Evolutionary conservation across 1,139 yeast species (phyloP), one percentile per base, ranked within the genome.

Genomic region (Nematodospora anomalae): DNA sequence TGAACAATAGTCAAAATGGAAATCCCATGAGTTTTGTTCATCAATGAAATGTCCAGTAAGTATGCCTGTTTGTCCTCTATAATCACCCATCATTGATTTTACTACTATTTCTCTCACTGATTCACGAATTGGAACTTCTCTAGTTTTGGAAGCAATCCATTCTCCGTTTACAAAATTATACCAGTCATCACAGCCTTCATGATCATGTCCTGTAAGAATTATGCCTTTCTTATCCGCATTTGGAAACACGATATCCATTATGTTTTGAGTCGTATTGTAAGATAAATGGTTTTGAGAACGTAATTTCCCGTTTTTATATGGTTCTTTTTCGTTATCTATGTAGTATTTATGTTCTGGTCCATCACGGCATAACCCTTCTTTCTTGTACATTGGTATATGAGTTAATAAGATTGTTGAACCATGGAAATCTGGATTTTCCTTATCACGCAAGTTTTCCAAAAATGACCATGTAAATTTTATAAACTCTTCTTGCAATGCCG

Each of bases 31-130:
- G 2, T 55, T 47, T 1, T 58, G 45, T 2, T 44, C 44, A 7
- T 57, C 43, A 29, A 56, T 53, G 55, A 74, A 83, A 37, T 67
- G 75, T 2, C 95, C 97, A 1, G 89, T 80, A 45, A 92, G 63
- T 13, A 92, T 62, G 0, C 97, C 98, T 1, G 92, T 77, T 52
- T 85, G 87, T 2, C 98, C 98, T 37, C 83, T 85, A 52, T 71
- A 92, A 55, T 90, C 96, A 9, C 97, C 98, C 98, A 92, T 92
- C 82, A 90, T 85, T 24, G 96, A 79, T 40, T 89, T 70, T 9
- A 92, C 97, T 0, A 95, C 94, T 35, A 86, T 67, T 58, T 92
- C 98, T 36, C 82, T 70, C 9, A 90, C 64, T 16, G 72, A 64
- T 15, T 60, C 55, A 16, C 63, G 58, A 13, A 56, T 54, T 2